Evolutionary conservation across 2,329 filamentous ascomycete species (phyloP).

Genomic region (Fusarium coffeatum): DNA sequence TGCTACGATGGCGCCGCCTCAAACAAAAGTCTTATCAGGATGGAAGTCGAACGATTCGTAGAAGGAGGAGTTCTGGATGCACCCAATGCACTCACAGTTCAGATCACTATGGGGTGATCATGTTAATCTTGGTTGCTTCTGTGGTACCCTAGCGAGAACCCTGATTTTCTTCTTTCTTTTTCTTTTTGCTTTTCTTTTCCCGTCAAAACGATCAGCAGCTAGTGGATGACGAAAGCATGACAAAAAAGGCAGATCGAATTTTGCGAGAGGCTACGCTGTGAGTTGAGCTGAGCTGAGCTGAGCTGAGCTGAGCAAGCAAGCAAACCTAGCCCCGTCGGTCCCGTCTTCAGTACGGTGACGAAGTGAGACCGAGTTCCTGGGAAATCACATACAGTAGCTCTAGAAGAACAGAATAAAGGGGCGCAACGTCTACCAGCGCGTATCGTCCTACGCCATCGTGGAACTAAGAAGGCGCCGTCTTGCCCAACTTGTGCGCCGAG

Average conservation of each 20-base stretch:
- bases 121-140: neutral
- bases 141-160: constrained; percentile 8
- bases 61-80: neutral
- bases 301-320: constrained; percentile 35
- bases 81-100: neutral
- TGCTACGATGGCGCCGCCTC: constrained; percentile 26
- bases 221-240: constrained; percentile 23
- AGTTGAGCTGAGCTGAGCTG: neutral
- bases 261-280: constrained; percentile 15
- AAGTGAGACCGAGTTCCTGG: constrained; percentile 26
- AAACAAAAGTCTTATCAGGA: constrained; percentile 6
- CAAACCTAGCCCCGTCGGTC: constrained; percentile 8
- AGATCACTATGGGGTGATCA: neutral
- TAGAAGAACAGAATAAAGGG: constrained; percentile 39
- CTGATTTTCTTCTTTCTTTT: neutral
- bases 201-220: constrained; percentile 19
- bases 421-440: constrained; percentile 34
- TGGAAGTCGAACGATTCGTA: neutral
- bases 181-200: neutral
- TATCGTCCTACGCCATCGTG: constrained; percentile 25
- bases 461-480: constrained; percentile 27
- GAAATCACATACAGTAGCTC: constrained; percentile 16
- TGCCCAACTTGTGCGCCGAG: constrained; percentile 28
- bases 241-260: constrained; percentile 22
- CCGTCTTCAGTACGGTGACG: neutral